Evolutionary conservation across 768 basidiomycete genomes (phyloP).

Genomic region (Kwoniella botswanensis): DNA sequence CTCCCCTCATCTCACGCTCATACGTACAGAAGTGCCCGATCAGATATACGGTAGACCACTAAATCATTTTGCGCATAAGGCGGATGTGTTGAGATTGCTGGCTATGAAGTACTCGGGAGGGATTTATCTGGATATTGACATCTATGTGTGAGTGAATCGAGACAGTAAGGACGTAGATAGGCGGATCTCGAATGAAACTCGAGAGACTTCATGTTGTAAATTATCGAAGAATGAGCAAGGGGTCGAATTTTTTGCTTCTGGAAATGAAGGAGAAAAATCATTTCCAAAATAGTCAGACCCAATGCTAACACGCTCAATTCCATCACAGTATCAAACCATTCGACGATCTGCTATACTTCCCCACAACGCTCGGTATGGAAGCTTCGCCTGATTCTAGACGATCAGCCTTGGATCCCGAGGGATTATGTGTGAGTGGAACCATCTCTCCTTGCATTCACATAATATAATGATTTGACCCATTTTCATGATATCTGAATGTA

Average conservation of each 20-base stretch:
- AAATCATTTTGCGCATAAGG: slow-evolving; percentile 57
- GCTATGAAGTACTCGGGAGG: slow-evolving; percentile 55
- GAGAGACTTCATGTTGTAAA: neutral
- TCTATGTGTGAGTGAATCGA: slow-evolving; percentile 48
- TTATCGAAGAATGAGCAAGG: neutral
- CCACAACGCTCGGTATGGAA: slow-evolving; percentile 57
- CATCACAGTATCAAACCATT: slow-evolving; percentile 48
- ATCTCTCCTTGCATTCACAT: no score
- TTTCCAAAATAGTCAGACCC: no score
- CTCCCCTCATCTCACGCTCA: slow-evolving; percentile 51
- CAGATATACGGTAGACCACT: slow-evolving; percentile 49
- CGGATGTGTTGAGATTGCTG: slow-evolving; percentile 53
- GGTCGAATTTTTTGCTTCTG: no score
- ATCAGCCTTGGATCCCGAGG: slow-evolving; percentile 51
- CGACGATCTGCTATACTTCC: slow-evolving; percentile 49
- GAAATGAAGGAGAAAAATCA: no score
- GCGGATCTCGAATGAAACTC: neutral
- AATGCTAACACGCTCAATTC: no score
- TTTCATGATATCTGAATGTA: no score
- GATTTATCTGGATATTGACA: slow-evolving; percentile 57
- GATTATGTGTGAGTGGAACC: slow-evolving; percentile 51
- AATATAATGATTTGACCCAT: no score
- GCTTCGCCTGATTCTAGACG: slow-evolving; percentile 50
- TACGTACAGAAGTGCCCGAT: slow-evolving; percentile 49
- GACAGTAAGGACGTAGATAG: no score